These are phyloP conservation scores for Lactarius hengduanensis DNA, from an alignment of 768 basidiomycete genomes.

Conservation along the genomic window DNA sequence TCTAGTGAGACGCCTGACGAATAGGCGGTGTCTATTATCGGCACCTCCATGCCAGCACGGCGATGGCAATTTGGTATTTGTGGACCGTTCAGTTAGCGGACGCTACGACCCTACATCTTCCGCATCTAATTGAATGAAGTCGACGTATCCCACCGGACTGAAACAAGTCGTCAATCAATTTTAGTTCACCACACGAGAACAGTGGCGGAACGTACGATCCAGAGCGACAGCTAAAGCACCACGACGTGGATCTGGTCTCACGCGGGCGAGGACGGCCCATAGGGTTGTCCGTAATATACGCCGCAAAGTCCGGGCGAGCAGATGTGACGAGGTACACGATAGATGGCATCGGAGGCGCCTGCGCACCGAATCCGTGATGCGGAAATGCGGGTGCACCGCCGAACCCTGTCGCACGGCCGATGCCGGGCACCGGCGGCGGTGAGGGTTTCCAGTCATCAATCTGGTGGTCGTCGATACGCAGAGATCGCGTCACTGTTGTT, in stretches of 20 bases:
- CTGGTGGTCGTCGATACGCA: conserved; percentile 18
- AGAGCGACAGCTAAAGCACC: conserved; percentile 25
- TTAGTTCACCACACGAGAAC: neutral
- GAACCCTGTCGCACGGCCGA: neutral
- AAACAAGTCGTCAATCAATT: neutral
- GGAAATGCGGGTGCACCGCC: conserved; percentile 1
- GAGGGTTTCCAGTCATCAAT: conserved; percentile 24
- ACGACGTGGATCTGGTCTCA: conserved; percentile 22
- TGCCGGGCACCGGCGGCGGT: neutral
- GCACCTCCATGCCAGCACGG: neutral
- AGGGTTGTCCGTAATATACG: conserved; percentile 28
- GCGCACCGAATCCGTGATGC: conserved; percentile 14
- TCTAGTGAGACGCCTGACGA: neutral
- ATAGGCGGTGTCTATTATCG: neutral
- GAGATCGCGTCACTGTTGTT: conserved; percentile 19
- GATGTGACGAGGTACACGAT: conserved; percentile 29
- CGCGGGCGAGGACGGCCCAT: conserved; percentile 25
- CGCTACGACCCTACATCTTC: conserved; percentile 23
- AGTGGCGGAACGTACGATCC: conserved; percentile 20
- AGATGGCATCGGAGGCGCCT: conserved; percentile 10
- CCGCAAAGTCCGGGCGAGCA: conserved; percentile 8
- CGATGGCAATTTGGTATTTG: neutral
- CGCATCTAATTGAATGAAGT: conserved; percentile 28
- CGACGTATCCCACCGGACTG: conserved; percentile 24
- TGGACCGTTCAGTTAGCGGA: neutral